A percentile compares a stretch with the other conserved stretches of the same genome.
Conservation (phyloP, 176 grass and related monocot genomes). For the Aechmea fasciata region DNA sequence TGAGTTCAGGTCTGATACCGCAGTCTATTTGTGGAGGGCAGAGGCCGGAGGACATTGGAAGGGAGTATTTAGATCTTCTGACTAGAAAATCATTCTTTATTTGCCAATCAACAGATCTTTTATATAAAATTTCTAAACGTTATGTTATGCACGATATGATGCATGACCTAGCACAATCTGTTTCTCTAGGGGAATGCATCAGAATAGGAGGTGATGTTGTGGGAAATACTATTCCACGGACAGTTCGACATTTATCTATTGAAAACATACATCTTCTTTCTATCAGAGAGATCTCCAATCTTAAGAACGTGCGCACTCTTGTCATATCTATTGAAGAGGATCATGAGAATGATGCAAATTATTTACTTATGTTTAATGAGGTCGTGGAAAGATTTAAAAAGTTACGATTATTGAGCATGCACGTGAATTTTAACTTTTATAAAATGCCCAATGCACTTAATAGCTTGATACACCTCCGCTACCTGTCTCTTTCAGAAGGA, state of each 20-base stretch:
- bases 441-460: background rate
- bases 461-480: background rate
- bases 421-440: background rate
- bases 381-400: background rate
- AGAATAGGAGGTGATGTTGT: background rate
- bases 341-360: background rate
- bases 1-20: conserved; percentile 13
- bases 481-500: background rate
- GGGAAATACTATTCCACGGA: background rate
- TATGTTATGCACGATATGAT: conserved; percentile 20
- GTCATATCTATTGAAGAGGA: background rate
- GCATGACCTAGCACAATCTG: conserved; percentile 14
- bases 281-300: background rate
- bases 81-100: conserved; percentile 17
- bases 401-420: background rate
- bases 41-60: conserved; percentile 12
- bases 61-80: conserved; percentile 7
- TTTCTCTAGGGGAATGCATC: conserved; percentile 20
- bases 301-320: background rate
- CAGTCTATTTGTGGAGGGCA: background rate
- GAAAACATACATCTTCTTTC: background rate
- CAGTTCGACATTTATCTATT: background rate
- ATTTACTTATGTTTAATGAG: background rate
- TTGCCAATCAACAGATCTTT: background rate
- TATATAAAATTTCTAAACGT: too few relatives aligned